Evolutionary conservation across 1,284 basidiomycete species (phyloP), one percentile per base, ranked within the genome.

Genomic region (Lentinula novae-zelandiae): DNA sequence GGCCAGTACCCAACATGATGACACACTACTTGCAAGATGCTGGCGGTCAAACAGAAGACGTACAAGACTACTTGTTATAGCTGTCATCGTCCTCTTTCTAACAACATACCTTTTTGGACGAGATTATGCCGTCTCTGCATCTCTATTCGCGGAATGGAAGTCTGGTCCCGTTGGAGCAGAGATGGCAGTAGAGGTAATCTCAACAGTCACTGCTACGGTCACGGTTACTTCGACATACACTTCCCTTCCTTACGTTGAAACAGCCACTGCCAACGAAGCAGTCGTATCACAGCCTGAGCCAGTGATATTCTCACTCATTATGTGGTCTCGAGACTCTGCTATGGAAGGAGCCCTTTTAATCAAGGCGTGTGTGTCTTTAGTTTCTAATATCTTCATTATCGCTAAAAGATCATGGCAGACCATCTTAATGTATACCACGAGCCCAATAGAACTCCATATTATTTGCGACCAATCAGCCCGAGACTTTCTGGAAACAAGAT

Each of bases 381-480:
- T 9, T 20, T 46, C 33, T 22, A 51, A 27, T 53, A n/a, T 44
- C 60, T 6, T 10, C 7, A 12, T 49, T 55, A 33, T 53, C n/a
- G 42, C 42, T 58, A 49, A 53, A 51, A 22, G n/a, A 10, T 8
- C 33, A 20, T 34, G 33, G n/a, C 63, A 82, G 79, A 77, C 79
- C 33, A 77, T 78, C 53, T 65, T 82, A 8, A 73, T 82, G 67
- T 79, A 82, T 63, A 75, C 69, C 51, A 74, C 74, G 20, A 70
- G 69, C 40, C 77, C 80, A 15, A 68, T 76, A 13, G 73, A 79
- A n/a, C 75, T 81, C 60, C 79, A 82, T 64, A 77, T 81, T 59
- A 73, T 81, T 20, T 81, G 78, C 62, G 78, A 81, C 62, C 72
- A 77, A 33, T 65, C 55, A 7, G 78, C 78, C 1, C 73, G 77